phyloP scores from a whole-genome alignment of 495 filamentous ascomycete species.

The Chaetomium tenue region DNA sequence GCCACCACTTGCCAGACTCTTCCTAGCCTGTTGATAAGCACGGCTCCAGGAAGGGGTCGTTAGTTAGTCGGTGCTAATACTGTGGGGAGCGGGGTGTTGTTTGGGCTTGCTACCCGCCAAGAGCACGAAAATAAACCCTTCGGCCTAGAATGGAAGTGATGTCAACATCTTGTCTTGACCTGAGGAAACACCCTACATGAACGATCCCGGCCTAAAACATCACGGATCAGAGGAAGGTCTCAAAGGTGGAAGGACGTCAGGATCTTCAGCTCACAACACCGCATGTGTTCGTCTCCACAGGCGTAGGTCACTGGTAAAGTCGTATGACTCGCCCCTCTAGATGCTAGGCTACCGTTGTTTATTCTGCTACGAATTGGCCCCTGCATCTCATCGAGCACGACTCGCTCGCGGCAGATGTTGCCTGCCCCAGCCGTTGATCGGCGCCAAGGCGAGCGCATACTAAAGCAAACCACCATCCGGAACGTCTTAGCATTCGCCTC shows the following conservation, averaged over 20 bases:
- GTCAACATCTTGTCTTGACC: not conserved
- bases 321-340: not conserved
- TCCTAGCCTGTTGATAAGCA: not conserved
- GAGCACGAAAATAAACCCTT: not conserved
- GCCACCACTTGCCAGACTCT: not conserved
- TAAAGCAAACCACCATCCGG: conserved; percentile 25
- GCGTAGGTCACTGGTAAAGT: not conserved
- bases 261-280: not conserved
- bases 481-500: conserved; percentile 5
- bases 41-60: not conserved
- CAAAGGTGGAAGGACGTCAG: not conserved
- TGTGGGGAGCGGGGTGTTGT: not conserved
- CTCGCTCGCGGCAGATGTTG: conserved; percentile 27
- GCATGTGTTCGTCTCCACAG: not conserved
- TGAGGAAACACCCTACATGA: not conserved
- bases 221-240: conserved; percentile 4
- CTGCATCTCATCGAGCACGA: conserved; percentile 24
- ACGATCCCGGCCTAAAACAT: not conserved
- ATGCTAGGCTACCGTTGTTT: conserved; percentile 7
- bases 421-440: conserved; percentile 16
- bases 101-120: not conserved
- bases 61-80: not conserved
- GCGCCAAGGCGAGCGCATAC: conserved; percentile 21
- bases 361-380: conserved; percentile 9
- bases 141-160: not conserved